Evolutionary conservation across 257 asterid species (phyloP), one percentile per base, ranked within the genome.

Genomic region (Scutellaria galericulata): DNA sequence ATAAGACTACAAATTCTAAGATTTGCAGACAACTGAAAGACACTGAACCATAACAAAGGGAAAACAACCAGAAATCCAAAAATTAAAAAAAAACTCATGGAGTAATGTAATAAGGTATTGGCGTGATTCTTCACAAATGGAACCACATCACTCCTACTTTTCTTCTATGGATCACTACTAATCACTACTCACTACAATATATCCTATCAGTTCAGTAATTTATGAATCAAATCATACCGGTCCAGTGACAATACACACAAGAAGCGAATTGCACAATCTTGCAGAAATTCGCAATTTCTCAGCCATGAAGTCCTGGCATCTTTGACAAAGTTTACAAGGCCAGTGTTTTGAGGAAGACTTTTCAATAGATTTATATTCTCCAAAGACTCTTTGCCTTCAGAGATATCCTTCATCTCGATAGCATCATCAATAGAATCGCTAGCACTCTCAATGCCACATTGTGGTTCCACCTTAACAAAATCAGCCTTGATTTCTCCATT

Each of bases 201-300:
- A 75, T 20, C 45, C 15, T 47, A 64, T 57, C 22, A 8, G 62
- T 24, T 8, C 77, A 53, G 66, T 50, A 57, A 12, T 64, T 66
- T 58, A 40, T 63, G 52, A 53, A 68, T 57, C 57, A 68, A 67
- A 75, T n/a, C 89, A 80, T 92, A 95, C 99, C 99, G 85, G 78
- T 95, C 99, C 80, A 95, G 83, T 40, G 99, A 82, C 88, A 95
- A 83, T 78, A 92, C 88, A 81, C 99, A 92, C 83, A 95, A 79
- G 86, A 90, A 92, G 77, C 98, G 99, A 80, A 95, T 81, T n/a
- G 99, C 96, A 85, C 98, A 95, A 73, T 95, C 98, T 83, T 85
- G 99, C 79, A 92, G 89, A 87, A 95, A 92, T 86, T 92, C 99
- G 71, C 80, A 87, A 84, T 95, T 95, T 71, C 88, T 83, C 72